These are phyloP conservation scores for Ogataea pini DNA, from an alignment of 805 yeast genomes.

Conservation along the genomic window DNA sequence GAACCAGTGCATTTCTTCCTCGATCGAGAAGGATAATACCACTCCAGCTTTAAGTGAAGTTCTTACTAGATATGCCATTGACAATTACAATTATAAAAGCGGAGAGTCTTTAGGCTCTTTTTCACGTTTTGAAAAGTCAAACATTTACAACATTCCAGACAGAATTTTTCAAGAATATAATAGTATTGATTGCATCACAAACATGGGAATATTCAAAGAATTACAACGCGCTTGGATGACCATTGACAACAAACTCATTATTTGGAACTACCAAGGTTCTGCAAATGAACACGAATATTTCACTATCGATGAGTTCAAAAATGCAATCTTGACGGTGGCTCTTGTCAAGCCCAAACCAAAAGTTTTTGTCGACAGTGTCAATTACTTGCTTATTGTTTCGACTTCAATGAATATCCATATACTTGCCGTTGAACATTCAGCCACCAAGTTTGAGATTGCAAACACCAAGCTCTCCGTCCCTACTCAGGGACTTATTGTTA, in stretches of 20 bases:
- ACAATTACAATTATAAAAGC: constrained; percentile 60
- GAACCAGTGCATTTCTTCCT: constrained; percentile 60
- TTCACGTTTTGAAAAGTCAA: constrained; percentile 75
- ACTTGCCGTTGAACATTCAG: constrained; percentile 62
- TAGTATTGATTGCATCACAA: constrained; percentile 62
- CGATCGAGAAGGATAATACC: constrained; percentile 58
- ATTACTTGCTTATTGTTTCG: constrained; percentile 69
- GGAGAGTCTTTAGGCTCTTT: constrained; percentile 48
- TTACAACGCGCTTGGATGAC: constrained; percentile 84
- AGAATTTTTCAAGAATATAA: constrained; percentile 72
- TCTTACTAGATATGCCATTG: constrained; percentile 61
- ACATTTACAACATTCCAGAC: constrained; percentile 75
- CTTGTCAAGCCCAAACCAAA: constrained; percentile 80
- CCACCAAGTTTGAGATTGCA: constrained; percentile 61
- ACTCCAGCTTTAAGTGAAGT: constrained; percentile 57
- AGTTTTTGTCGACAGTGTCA: constrained; percentile 77
- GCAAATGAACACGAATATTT: constrained; percentile 61
- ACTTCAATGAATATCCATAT: constrained; percentile 80
- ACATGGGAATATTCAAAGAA: constrained; percentile 82
- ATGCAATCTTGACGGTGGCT: constrained; percentile 73
- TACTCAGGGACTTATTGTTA: constrained; percentile 73
- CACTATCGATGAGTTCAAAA: constrained; percentile 78
- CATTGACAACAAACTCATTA: constrained; percentile 73
- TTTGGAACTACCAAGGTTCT: constrained; percentile 69
- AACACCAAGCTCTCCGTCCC: constrained; percentile 84